These are phyloP conservation scores for Linnemannia exigua DNA, from an alignment of 192 early-diverging fungal species.

Conservation along the genomic window DNA sequence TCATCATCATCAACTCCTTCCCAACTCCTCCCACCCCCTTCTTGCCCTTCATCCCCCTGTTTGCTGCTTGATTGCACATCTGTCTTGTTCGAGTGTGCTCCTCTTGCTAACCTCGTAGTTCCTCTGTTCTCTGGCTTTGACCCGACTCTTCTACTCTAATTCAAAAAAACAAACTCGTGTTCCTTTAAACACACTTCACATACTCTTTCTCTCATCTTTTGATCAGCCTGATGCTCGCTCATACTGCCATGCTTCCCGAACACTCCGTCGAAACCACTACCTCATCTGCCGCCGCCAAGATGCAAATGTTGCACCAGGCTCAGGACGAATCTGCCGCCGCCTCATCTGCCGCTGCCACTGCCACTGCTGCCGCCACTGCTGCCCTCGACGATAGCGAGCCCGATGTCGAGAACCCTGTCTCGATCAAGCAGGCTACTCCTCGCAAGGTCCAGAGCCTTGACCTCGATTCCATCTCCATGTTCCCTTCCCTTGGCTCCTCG, in stretches of 20 bases:
- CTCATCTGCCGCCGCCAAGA: constrained; percentile 35
- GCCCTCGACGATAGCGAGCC: constrained; percentile 24
- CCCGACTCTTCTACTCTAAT: constrained; percentile 18
- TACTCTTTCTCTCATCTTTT: background rate
- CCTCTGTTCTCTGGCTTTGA: constrained; percentile 44
- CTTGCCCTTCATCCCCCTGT: constrained; percentile 5
- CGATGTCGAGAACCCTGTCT: constrained; percentile 7
- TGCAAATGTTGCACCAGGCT: constrained; percentile 54
- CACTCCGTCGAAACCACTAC: constrained; percentile 25
- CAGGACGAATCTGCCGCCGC: constrained; percentile 41
- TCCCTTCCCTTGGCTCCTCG: constrained; percentile 80
- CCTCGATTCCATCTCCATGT: constrained; percentile 75
- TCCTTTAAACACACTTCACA: background rate
- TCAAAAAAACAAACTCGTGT: background rate
- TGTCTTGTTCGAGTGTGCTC: constrained; percentile 33
- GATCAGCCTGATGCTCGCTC: constrained; percentile 18
- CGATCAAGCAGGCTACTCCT: constrained; percentile 29
- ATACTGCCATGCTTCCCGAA: constrained; percentile 38
- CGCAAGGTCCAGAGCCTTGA: constrained; percentile 61
- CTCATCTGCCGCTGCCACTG: constrained; percentile 37
- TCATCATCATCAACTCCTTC: constrained; percentile 15
- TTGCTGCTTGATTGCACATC: constrained; percentile 35
- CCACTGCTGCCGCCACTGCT: constrained; percentile 32
- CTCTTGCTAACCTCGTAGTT: constrained; percentile 27
- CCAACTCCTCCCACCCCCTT: background rate